Percentiles rank a stretch among this genome's conserved stretches.
Evolutionary conservation across 2,329 filamentous ascomycete species (phyloP).

Genomic region (Penicillium decumbens): DNA sequence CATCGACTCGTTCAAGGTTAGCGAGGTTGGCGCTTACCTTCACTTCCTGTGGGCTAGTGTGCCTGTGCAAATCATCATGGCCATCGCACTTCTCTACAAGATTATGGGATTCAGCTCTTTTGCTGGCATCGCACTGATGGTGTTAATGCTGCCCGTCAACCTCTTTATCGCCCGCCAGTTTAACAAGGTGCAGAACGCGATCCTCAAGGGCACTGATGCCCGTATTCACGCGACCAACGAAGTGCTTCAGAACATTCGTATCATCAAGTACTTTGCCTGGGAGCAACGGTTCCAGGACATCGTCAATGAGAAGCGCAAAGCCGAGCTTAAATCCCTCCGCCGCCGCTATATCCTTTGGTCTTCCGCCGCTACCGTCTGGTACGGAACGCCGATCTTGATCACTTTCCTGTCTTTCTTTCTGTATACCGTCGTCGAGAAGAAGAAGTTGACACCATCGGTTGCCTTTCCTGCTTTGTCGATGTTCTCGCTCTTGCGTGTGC

Average conservation of each 20-base stretch:
- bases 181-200: slow-evolving; percentile 78
- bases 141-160: slow-evolving; percentile 82
- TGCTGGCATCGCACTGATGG: slow-evolving; percentile 87
- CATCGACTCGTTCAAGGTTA: slow-evolving; percentile 97
- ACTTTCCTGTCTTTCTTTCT: slow-evolving; percentile 94
- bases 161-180: slow-evolving; percentile 84
- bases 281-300: slow-evolving; percentile 82
- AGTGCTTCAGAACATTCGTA: slow-evolving; percentile 92
- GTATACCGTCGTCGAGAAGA: slow-evolving; percentile 85
- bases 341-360: slow-evolving; percentile 88
- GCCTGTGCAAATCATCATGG: slow-evolving; percentile 79
- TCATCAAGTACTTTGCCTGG: slow-evolving; percentile 99
- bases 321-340: slow-evolving; percentile 73
- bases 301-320: slow-evolving; percentile 80
- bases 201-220: slow-evolving; percentile 89
- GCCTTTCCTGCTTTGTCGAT: slow-evolving; percentile 95
- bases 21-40: slow-evolving; percentile 87
- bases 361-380: slow-evolving; percentile 88
- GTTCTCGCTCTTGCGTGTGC: slow-evolving; percentile 88
- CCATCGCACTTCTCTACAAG: slow-evolving; percentile 75
- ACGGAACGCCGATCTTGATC: slow-evolving; percentile 88
- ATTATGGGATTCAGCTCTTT: slow-evolving; percentile 92
- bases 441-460: slow-evolving; percentile 82
- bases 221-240: slow-evolving; percentile 96
- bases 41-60: slow-evolving; percentile 94